These are phyloP conservation scores for Incumbomyces lentus DNA, from an alignment of 2,329 filamentous ascomycete species.

Conservation along the genomic window DNA sequence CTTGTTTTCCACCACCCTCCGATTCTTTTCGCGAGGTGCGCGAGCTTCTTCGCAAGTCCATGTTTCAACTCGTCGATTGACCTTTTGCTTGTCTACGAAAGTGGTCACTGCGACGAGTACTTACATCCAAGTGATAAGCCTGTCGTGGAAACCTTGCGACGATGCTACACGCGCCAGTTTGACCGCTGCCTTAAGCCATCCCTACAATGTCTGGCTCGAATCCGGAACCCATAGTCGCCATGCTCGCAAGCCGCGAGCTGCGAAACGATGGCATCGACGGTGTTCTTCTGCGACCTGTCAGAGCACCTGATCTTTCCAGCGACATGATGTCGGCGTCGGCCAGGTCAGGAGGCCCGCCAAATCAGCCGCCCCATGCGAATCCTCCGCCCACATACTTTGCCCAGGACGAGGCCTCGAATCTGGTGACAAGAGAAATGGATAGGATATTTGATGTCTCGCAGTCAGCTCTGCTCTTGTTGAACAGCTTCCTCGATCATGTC, in stretches of 20 bases:
- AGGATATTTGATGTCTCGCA: conserved; percentile 63
- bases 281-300: conserved; percentile 8
- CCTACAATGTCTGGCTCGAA: neutral
- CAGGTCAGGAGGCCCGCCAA: conserved; percentile 11
- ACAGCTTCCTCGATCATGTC: conserved; percentile 86
- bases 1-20: too few relatives aligned
- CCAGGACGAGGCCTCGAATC: conserved; percentile 75
- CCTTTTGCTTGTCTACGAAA: too few relatives aligned
- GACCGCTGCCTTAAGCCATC: too few relatives aligned
- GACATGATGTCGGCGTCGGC: conserved; percentile 20
- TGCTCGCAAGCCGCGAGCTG: conserved; percentile 8
- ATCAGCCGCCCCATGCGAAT: conserved; percentile 29
- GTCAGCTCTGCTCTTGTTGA: conserved; percentile 66
- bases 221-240: neutral
- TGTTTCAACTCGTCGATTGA: too few relatives aligned
- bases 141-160: too few relatives aligned
- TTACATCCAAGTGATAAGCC: too few relatives aligned
- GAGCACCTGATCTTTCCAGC: conserved; percentile 20
- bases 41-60: too few relatives aligned
- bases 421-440: conserved; percentile 80
- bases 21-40: too few relatives aligned
- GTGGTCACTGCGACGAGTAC: too few relatives aligned
- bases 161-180: too few relatives aligned
- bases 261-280: conserved; percentile 13
- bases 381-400: conserved; percentile 84